Conservation (phyloP, 2,329 filamentous ascomycete species). For the Arthrinium phaeospermum region DNA sequence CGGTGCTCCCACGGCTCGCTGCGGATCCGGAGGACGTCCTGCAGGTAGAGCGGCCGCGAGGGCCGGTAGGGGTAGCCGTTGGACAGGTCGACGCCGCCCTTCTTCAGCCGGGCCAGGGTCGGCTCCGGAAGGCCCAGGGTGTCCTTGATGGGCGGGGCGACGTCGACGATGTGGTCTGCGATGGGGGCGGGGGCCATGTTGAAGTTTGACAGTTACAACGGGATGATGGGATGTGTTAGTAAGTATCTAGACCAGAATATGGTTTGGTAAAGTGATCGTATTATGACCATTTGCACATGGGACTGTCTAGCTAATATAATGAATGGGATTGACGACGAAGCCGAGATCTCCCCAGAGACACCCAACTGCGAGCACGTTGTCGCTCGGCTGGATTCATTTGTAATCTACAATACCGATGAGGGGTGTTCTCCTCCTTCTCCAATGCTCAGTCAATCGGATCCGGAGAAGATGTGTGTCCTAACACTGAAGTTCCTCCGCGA, state of each 20-base stretch:
- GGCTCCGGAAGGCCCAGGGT: constrained; percentile 64
- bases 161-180: constrained; percentile 66
- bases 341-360: neutral
- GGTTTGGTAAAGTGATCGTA: no score
- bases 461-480: neutral
- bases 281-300: no score
- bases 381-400: neutral
- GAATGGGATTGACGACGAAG: neutral
- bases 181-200: constrained; percentile 63
- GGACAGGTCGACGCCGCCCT: constrained; percentile 72
- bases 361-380: neutral
- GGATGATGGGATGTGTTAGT: no score
- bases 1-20: constrained; percentile 59
- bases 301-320: no score
- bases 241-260: no score
- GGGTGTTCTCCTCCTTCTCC: neutral
- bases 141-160: constrained; percentile 67
- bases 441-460: neutral
- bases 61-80: constrained; percentile 75
- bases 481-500: neutral
- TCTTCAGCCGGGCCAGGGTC: constrained; percentile 64
- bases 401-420: neutral
- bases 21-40: constrained; percentile 72
- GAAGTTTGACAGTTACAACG: no score
- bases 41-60: constrained; percentile 68